Percentiles rank a stretch among this genome's conserved stretches.
These are phyloP conservation scores for Tolypocladium amazonense DNA, from an alignment of 2,329 filamentous ascomycete species.

Conservation along the genomic window DNA sequence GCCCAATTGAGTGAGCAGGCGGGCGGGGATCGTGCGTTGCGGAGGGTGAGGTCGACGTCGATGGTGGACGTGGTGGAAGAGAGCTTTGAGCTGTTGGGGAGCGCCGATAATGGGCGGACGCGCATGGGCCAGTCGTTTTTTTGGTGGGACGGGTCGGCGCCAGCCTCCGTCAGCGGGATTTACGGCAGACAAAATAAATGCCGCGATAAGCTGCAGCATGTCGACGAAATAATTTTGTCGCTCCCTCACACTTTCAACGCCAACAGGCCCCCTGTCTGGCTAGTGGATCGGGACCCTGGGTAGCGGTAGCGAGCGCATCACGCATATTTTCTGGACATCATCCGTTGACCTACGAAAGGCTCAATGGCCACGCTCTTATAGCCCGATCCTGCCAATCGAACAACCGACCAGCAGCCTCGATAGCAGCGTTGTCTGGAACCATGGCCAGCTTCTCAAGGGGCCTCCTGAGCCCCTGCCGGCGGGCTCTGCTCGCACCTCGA, in stretches of 20 bases:
- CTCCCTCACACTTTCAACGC: background rate
- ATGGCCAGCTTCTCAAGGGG: constrained; percentile 23
- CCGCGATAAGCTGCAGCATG: too few species aligned
- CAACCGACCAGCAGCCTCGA: background rate
- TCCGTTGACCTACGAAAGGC: background rate
- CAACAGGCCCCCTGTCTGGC: background rate
- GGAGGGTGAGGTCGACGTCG: background rate
- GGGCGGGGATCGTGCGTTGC: constrained; percentile 3
- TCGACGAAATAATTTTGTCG: background rate
- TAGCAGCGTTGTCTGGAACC: background rate
- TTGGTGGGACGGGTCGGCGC: constrained; percentile 11
- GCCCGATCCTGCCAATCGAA: background rate
- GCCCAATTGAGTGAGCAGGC: constrained; percentile 13
- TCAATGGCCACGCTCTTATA: background rate
- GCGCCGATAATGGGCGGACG: constrained; percentile 15
- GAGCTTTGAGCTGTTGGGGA: constrained; percentile 24
- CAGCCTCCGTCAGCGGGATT: background rate
- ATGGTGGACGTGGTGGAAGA: constrained; percentile 8
- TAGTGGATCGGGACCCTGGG: background rate
- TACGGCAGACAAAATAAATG: background rate
- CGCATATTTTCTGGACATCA: background rate
- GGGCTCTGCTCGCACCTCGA: constrained; percentile 10
- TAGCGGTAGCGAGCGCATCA: background rate
- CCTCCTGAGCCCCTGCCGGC: constrained; percentile 16
- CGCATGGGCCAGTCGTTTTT: constrained; percentile 17